Evolutionary conservation across 768 basidiomycete species (phyloP), one percentile per base, ranked within the genome.

Genomic region (Candolleomyces eurysporus): DNA sequence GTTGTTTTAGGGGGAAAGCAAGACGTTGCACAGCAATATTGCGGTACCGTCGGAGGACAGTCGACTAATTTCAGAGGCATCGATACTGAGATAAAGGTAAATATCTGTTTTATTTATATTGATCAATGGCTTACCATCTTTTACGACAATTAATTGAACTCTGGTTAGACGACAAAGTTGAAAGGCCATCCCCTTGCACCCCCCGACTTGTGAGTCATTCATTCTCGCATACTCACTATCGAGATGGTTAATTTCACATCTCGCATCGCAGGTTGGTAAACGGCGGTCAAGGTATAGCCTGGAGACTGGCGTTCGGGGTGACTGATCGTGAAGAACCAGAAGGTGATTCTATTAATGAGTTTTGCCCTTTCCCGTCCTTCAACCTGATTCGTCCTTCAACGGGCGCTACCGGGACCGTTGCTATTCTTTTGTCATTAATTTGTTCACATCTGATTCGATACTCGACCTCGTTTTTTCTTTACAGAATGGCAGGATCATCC

Each of bases 1-100:
- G 82, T 84, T 13, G 84, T 87, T 3, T 63, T 85, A 21, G 84
- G 84, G 17, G 86, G 85, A 46, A 79, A 80, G 66, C 71, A 76
- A 21, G 77, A 74, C 40, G 76, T 80, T 3, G 69, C 71, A 52
- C 85, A 87, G 67, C 78, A 86, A 66, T 87, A 85, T 65, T 85
- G 83, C 65, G 86, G 86, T 14, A 82, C 79, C 52, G 85, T 87
- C 53, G 86, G 85, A 17, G 86, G 86, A 0, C 83, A 88, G 70
- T 84, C 83, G 0, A 82, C 83, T 5, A 82, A 84, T 69, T 87
- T 82, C 68, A 78, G 81, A 2, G 80, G 79, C 9, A 84, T 87
- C 7, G 85, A 87, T 65, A 84, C 84, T 6, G 82, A 86, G 67
- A 75, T 86, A 61, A 86, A 86, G 80, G 79, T 76, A 65, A 48